Conservation (phyloP, 2,329 filamentous ascomycete genomes). For the Colletotrichum sp. region DNA sequence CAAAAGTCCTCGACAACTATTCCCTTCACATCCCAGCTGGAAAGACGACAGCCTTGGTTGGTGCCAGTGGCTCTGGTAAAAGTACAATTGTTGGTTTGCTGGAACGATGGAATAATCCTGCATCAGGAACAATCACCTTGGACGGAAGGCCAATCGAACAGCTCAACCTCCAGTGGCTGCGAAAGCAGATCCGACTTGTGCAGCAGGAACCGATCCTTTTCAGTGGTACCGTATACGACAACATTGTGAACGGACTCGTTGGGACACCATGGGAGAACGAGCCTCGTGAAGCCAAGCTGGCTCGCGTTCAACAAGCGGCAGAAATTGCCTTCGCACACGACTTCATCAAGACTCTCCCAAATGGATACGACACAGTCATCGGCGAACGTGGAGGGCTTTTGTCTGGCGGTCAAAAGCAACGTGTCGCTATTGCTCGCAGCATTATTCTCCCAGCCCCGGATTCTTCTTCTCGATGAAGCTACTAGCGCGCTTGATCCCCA, state of each 20-base stretch:
- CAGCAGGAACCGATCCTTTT: slow-evolving; percentile 45
- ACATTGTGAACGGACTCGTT: slow-evolving; percentile 53
- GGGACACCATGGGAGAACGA: slow-evolving; percentile 29
- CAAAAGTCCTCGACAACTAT: slow-evolving; percentile 45
- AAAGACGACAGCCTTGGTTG: slow-evolving; percentile 47
- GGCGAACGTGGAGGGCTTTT: slow-evolving; percentile 66
- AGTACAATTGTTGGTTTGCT: slow-evolving; percentile 44
- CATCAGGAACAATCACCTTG: slow-evolving; percentile 37
- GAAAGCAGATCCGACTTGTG: slow-evolving; percentile 41
- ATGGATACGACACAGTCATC: slow-evolving; percentile 61
- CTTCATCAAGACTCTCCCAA: slow-evolving; percentile 48
- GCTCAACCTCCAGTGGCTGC: slow-evolving; percentile 43
- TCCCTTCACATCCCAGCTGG: slow-evolving; percentile 47
- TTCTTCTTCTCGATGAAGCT: slow-evolving; percentile 71
- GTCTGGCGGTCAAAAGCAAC: slow-evolving; percentile 70
- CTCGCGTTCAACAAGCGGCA: slow-evolving; percentile 48
- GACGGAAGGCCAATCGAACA: slow-evolving; percentile 37
- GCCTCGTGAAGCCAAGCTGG: slow-evolving; percentile 37
- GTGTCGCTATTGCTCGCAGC: slow-evolving; percentile 61
- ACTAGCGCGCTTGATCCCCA: slow-evolving; percentile 58
- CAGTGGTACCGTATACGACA: slow-evolving; percentile 50
- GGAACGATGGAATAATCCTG: slow-evolving; percentile 43
- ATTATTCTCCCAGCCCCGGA: slow-evolving; percentile 45
- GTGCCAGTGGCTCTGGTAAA: slow-evolving; percentile 40
- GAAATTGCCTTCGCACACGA: slow-evolving; percentile 50